A percentile compares a stretch with the other conserved stretches of the same genome.
Conservation (phyloP, 108 stramenopile species). For the Seminavis robusta region DNA sequence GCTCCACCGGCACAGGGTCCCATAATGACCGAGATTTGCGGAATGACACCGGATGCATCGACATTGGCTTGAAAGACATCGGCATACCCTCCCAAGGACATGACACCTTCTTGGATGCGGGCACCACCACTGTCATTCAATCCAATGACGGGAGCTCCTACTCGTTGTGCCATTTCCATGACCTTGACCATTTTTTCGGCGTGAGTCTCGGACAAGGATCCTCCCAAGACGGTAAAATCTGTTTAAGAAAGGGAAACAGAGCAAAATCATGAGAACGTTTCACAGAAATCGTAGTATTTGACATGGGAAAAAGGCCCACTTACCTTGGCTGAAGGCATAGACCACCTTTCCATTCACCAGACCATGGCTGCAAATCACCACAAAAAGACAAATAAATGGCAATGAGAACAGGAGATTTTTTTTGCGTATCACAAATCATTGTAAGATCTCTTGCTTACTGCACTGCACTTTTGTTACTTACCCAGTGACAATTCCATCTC, state of each 20-base stretch:
- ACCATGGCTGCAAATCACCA: conserved; percentile 62
- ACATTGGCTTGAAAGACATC: conserved; percentile 99
- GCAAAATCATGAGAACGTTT: conserved; percentile 15
- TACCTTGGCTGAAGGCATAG: conserved; percentile 80
- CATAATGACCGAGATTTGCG: conserved; percentile 95
- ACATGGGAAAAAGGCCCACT: too few relatives aligned
- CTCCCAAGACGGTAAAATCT: conserved; percentile 99
- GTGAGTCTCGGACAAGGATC: conserved; percentile 92
- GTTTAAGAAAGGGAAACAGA: conserved; percentile 80
- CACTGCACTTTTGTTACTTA: background rate
- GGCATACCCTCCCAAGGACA: conserved; percentile 94
- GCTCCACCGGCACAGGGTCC: conserved; percentile 79
- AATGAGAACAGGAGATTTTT: too few relatives aligned
- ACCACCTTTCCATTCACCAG: conserved; percentile 72
- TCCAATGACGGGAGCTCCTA: conserved; percentile 97
- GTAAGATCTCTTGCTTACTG: too few relatives aligned
- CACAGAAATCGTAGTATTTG: background rate
- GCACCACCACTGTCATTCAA: conserved; percentile 99
- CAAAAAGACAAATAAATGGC: too few relatives aligned
- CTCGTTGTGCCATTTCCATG: conserved; percentile 96
- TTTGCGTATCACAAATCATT: background rate
- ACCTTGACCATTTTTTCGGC: conserved; percentile 99
- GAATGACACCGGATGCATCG: conserved; percentile 93
- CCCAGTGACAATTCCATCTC: conserved; percentile 95
- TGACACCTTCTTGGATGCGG: conserved; percentile 98